A percentile compares a stretch with the other conserved stretches of the same genome.
These are phyloP conservation scores for Myxozyma vanderwaltii DNA, from an alignment of 805 yeast species.

Conservation along the genomic window DNA sequence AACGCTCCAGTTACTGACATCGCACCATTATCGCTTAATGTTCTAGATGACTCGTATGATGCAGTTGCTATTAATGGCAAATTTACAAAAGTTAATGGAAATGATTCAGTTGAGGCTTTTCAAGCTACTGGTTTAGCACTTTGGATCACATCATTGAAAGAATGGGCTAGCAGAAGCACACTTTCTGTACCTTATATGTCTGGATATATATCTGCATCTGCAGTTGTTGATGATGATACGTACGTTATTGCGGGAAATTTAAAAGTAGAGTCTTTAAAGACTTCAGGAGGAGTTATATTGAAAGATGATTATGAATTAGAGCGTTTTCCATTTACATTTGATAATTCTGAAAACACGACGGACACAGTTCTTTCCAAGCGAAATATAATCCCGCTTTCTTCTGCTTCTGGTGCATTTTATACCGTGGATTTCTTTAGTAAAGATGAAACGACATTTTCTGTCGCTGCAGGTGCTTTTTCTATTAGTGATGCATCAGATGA, in stretches of 20 bases:
- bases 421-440: constrained; percentile 52
- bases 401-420: constrained; percentile 31
- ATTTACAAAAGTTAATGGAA: constrained; percentile 30
- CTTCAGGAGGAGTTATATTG: constrained; percentile 21
- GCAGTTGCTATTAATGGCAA: constrained; percentile 38
- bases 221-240: neutral
- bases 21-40: constrained; percentile 11
- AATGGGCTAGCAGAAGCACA: constrained; percentile 22
- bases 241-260: constrained; percentile 26
- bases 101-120: constrained; percentile 2
- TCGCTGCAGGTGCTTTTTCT: constrained; percentile 61
- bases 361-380: neutral
- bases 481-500: constrained; percentile 31
- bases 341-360: neutral
- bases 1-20: constrained; percentile 31
- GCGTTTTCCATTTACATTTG: constrained; percentile 15
- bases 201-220: constrained; percentile 24
- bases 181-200: constrained; percentile 20
- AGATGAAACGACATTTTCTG: constrained; percentile 45
- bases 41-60: constrained; percentile 8
- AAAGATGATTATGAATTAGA: neutral
- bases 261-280: constrained; percentile 10
- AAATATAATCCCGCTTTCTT: neutral
- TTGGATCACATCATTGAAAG: constrained; percentile 28
- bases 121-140: constrained; percentile 31